Percentiles rank a stretch among this genome's conserved stretches.
These are phyloP conservation scores for Aurifilum marmelostoma DNA, from an alignment of 2,329 filamentous ascomycete species.

Conservation along the genomic window DNA sequence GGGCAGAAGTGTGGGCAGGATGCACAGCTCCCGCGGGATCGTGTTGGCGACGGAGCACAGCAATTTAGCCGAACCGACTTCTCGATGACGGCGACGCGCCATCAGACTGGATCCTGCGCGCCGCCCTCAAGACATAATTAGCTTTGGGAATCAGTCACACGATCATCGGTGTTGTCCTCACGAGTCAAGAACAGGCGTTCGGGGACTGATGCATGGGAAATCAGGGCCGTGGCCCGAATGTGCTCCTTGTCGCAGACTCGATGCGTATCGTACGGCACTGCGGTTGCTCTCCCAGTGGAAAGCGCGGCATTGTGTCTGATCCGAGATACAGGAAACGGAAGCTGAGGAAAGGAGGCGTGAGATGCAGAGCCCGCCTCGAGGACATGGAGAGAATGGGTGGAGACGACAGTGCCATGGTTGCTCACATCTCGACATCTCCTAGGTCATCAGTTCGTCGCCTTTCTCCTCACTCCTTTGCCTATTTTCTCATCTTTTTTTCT, in stretches of 20 bases:
- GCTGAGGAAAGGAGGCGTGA: background rate
- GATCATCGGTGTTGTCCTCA: background rate
- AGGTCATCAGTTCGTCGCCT: background rate
- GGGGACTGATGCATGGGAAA: background rate
- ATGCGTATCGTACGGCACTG: background rate
- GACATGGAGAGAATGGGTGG: background rate
- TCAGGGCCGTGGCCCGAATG: background rate
- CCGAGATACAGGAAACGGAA: background rate
- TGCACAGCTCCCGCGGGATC: background rate
- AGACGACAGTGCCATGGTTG: background rate
- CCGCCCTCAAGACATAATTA: background rate
- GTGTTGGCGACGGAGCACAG: background rate
- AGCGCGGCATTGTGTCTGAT: background rate
- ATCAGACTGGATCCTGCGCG: background rate
- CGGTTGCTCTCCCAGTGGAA: background rate
- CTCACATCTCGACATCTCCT: background rate
- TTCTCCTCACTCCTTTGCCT: background rate
- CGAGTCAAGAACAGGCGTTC: background rate
- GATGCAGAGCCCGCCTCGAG: background rate
- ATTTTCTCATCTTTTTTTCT: no score
- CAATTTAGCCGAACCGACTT: slow-evolving; percentile 1
- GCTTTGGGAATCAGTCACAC: background rate
- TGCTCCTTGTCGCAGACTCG: background rate
- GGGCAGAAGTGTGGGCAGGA: background rate
- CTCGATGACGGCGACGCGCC: background rate